Evolutionary conservation across 768 basidiomycete species (phyloP), one percentile per base, ranked within the genome.

Genomic region (Psilocybe tampanensis): DNA sequence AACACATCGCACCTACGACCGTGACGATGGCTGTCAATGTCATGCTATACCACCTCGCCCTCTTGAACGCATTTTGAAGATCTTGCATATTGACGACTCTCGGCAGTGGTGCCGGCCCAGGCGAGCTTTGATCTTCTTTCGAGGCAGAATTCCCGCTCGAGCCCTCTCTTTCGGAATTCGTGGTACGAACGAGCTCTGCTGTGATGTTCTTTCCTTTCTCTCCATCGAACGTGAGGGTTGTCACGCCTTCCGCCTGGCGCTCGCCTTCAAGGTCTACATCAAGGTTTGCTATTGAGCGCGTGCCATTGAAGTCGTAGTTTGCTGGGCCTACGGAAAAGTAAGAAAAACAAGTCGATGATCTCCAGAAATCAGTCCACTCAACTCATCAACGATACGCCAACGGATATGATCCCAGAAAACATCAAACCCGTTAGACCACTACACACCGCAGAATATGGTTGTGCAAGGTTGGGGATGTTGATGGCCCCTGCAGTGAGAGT

Each of bases 401-500:
- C 68, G 11, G 73, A 69, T 22, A 76, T 65, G 8, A 75, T 56
- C 1, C 74, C 76, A 24, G 74, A 76, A 61, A 75, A 72, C 15
- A 76, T 50, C 19, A 76, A 58, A 36, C 76, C 72, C 0, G 73
- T 74, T 8, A 74, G 55, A 19, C 74, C 74, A 41, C 74, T 75
- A 52, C 73, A 75, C 17, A 76, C 71, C 1, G 74, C 73, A 8
- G 76, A 76, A 52, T 75, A 76, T 2, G 75, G 76, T 24, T 70
- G 60, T 18, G 76, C 74, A 3, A 77, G 69, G 42, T 73, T 74
- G 2, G 67, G 47, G 15, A 77, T 60, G 41, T 69, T 74, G 39
- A 76, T 75, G 12, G 64, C 59, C 11, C 76, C 76, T 76, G 19
- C n/a, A n/a, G n/a, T n/a, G n/a, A n/a, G n/a, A n/a, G n/a, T n/a